Percentiles rank a stretch among this genome's conserved stretches.
Conservation (phyloP, 805 yeast genomes). For the Ogataea saltuana region DNA sequence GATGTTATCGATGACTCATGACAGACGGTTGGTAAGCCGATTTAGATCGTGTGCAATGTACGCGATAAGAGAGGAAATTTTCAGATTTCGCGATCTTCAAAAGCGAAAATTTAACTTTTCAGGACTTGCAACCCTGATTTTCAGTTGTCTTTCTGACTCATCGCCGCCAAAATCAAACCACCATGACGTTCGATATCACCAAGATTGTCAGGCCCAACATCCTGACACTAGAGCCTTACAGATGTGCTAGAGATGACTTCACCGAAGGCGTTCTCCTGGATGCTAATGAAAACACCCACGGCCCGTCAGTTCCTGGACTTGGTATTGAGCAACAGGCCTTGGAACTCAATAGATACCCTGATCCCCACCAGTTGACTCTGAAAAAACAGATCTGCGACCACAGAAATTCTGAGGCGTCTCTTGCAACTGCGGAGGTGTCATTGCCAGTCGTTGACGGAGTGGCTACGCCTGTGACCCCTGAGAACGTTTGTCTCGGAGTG, state of each 20-base stretch:
- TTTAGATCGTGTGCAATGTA: too few relatives aligned
- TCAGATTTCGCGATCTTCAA: neutral
- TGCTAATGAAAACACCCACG: slow-evolving; percentile 95
- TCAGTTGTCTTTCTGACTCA: neutral
- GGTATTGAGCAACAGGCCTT: slow-evolving; percentile 45
- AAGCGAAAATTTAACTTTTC: too few relatives aligned
- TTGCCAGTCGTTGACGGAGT: slow-evolving; percentile 21
- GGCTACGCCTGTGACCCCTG: slow-evolving; percentile 38
- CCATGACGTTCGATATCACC: slow-evolving; percentile 51
- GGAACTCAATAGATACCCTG: slow-evolving; percentile 90
- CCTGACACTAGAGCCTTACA: slow-evolving; percentile 78
- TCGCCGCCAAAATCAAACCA: slow-evolving; percentile 1
- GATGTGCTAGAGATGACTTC: slow-evolving; percentile 96
- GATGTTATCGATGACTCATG: neutral
- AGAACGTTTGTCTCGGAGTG: slow-evolving; percentile 87
- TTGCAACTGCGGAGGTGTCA: slow-evolving; percentile 25
- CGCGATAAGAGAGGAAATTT: neutral
- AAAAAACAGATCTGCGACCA: slow-evolving; percentile 71
- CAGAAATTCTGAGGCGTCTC: slow-evolving; percentile 55
- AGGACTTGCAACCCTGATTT: too few relatives aligned
- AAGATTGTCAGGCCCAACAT: slow-evolving; percentile 84
- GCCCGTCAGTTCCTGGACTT: slow-evolving; percentile 64
- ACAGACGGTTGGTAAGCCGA: too few relatives aligned
- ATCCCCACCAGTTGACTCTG: slow-evolving; percentile 85
- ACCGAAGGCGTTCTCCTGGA: slow-evolving; percentile 85